Evolutionary conservation across 129 eudicot species (phyloP).

Genomic region (Smallanthus sonchifolius): DNA sequence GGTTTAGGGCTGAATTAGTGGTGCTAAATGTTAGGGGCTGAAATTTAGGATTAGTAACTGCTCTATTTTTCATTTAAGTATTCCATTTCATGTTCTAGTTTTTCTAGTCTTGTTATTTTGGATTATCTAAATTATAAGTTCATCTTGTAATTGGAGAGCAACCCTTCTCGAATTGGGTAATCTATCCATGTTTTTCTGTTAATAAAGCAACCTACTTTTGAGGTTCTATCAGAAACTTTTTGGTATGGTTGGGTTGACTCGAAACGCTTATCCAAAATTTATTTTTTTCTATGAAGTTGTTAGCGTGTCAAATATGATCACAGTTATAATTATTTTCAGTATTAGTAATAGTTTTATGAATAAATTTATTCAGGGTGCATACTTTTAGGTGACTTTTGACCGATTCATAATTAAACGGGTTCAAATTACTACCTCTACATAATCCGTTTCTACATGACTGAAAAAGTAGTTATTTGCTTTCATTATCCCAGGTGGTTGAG

Average conservation of each 20-base stretch:
- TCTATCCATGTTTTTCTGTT: too few species aligned
- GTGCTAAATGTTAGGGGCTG: too few species aligned
- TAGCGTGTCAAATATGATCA: neutral
- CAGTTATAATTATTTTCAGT: neutral
- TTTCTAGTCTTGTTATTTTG: too few species aligned
- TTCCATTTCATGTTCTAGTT: too few species aligned
- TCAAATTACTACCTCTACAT: neutral
- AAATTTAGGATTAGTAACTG: too few species aligned
- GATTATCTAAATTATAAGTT: too few species aligned
- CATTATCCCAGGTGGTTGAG: constrained; percentile 64
- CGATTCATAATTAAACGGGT: neutral
- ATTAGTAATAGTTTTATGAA: neutral
- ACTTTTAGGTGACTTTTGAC: neutral
- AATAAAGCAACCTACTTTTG: too few species aligned
- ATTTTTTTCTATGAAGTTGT: neutral
- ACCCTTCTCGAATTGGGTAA: too few species aligned
- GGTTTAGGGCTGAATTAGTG: too few species aligned
- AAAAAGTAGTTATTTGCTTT: neutral
- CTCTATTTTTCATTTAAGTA: too few species aligned
- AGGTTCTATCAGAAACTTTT: neutral
- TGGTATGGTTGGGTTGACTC: neutral
- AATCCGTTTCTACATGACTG: neutral
- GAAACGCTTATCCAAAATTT: neutral
- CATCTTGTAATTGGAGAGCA: too few species aligned
- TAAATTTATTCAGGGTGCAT: neutral